A percentile compares a stretch with the other conserved stretches of the same genome.
Conservation (phyloP, 2,329 filamentous ascomycete species). For the Diplodia scrobiculata region DNA sequence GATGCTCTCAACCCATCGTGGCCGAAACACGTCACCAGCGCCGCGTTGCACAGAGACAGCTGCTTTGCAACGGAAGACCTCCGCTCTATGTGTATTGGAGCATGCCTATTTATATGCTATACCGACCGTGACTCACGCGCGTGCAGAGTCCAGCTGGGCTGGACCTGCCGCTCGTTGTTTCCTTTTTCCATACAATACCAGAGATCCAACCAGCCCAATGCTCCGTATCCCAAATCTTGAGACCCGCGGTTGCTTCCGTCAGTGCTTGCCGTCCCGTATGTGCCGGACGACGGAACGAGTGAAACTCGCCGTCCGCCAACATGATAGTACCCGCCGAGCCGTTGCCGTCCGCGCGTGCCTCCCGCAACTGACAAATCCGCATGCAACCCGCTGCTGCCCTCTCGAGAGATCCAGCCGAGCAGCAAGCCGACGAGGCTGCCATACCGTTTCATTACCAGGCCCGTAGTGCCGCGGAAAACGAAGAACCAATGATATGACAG, state of each 20-base stretch:
- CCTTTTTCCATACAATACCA: slow-evolving; percentile 13
- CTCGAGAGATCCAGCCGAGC: neutral
- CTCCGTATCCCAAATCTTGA: neutral
- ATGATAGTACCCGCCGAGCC: neutral
- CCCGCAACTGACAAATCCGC: slow-evolving; percentile 17
- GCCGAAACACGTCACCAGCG: neutral
- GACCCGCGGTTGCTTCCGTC: neutral
- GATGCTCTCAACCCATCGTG: neutral
- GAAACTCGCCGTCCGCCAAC: neutral
- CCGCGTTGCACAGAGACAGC: neutral
- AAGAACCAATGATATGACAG: slow-evolving; percentile 19
- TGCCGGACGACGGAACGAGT: neutral
- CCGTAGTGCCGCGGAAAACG: neutral
- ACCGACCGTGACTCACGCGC: slow-evolving; percentile 11
- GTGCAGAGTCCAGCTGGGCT: neutral
- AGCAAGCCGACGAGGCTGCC: neutral
- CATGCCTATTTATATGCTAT: slow-evolving; percentile 21
- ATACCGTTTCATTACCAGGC: slow-evolving; percentile 12
- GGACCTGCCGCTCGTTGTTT: neutral
- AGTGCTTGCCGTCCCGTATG: neutral
- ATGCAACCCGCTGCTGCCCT: slow-evolving; percentile 14
- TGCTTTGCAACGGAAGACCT: slow-evolving; percentile 3
- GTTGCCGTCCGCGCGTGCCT: neutral
- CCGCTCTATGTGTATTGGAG: slow-evolving; percentile 22
- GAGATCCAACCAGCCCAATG: neutral